Conservation (phyloP, 148 eudicot species). For the Tetragonia tetragonoides region DNA sequence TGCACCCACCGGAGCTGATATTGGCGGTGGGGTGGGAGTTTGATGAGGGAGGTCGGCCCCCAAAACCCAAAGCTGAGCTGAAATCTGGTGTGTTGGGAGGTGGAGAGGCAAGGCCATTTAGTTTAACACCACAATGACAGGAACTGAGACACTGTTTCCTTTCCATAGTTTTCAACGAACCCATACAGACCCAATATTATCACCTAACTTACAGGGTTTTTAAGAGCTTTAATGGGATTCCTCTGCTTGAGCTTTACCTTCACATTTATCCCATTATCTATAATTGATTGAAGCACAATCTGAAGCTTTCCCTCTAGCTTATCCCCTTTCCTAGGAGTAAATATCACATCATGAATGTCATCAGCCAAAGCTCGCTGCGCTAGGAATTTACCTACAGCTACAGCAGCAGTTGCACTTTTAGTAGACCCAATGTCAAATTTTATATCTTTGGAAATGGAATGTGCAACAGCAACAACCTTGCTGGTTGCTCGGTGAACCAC, state of each 20-base stretch:
- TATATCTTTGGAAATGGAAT: conserved; percentile 93
- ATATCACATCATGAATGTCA: conserved; percentile 80
- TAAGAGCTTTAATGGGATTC: conserved; percentile 35
- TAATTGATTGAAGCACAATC: conserved; percentile 62
- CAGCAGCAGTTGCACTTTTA: conserved; percentile 59
- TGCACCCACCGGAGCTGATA: too few relatives aligned
- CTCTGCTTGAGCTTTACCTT: conserved; percentile 74
- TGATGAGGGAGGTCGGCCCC: too few relatives aligned
- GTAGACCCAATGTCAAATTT: conserved; percentile 71
- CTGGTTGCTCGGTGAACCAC: conserved; percentile 86
- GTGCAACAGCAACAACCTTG: conserved; percentile 88
- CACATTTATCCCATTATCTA: conserved; percentile 57
- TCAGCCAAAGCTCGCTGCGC: conserved; percentile 83
- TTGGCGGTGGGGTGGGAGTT: too few relatives aligned
- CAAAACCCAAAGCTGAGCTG: too few relatives aligned
- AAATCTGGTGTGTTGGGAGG: too few relatives aligned
- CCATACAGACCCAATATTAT: neutral
- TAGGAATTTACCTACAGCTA: conserved; percentile 64
- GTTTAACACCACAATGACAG: neutral
- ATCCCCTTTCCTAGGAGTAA: conserved; percentile 75
- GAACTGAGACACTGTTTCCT: neutral
- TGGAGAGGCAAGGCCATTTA: too few relatives aligned
- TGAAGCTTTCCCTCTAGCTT: conserved; percentile 77
- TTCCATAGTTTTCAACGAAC: neutral
- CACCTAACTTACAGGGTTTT: neutral